Evolutionary conservation across 2,329 filamentous ascomycete species (phyloP).

Genomic region (Trichoderma simmonsii): DNA sequence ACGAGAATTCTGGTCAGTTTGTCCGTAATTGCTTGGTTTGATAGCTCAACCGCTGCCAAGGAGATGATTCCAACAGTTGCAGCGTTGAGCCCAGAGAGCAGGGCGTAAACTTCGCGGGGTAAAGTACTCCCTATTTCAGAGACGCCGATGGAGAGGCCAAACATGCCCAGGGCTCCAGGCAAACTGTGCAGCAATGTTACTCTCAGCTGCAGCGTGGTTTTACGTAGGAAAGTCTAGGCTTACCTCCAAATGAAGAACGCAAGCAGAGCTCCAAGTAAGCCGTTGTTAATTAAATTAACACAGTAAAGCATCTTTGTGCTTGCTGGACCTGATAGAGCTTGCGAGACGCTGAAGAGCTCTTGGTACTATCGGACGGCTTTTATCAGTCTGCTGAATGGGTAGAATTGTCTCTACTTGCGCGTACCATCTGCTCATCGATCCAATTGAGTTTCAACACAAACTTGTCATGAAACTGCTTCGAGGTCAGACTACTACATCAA

Average conservation of each 20-base stretch:
- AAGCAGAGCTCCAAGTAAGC: constrained; percentile 42
- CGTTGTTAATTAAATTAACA: constrained; percentile 61
- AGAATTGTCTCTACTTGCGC: neutral
- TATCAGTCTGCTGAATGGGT: neutral
- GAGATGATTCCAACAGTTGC: neutral
- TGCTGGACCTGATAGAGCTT: constrained; percentile 64
- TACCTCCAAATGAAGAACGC: neutral
- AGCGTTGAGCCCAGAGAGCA: neutral
- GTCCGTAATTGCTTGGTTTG: neutral
- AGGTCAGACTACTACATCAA: neutral
- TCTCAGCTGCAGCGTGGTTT: neutral
- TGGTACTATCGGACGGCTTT: neutral
- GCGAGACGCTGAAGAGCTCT: constrained; percentile 50
- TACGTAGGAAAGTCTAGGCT: neutral
- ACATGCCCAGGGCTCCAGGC: neutral
- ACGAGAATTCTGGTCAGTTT: neutral
- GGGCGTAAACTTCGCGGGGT: neutral
- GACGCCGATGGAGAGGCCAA: neutral
- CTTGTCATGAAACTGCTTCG: neutral
- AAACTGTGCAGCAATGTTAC: neutral
- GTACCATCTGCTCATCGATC: neutral
- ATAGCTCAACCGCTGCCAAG: neutral
- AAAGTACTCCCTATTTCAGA: neutral
- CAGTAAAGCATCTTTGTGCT: constrained; percentile 72
- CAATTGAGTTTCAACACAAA: neutral